Base-by-base conservation (phyloP, 805 yeast species). In the Tetrapisispora arboricola region DNA sequence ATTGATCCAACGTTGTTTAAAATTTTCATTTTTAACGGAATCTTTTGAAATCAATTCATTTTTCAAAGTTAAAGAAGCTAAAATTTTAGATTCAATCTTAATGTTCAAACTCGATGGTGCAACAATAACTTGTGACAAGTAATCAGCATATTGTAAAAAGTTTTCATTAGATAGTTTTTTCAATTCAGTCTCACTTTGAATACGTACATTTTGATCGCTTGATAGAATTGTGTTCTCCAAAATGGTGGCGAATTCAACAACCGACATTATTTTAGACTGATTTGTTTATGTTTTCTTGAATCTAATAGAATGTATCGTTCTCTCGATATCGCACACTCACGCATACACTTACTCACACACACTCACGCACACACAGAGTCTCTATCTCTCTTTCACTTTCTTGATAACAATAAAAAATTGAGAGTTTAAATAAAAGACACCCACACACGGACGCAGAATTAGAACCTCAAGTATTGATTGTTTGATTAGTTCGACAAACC, bases 1-100 rank as follows among this genome's bases (percentile, higher is more conserved):
- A 20, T 68, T 58, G 29, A 79, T 58, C 96, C 97, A 90, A 47
- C 92, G 76, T 54, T 75, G 76, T 13, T 78, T 75, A 57, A 77
- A 81, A 30, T 69, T 73, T 32, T 60, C 63, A 49, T 72, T 75
- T 49, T 75, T 77, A n/a, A 64, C 63, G 4, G 69, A 50, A 55
- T 84, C 94, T 58, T 88, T 90, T 13, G 96, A 78, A 6, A 85
- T 77, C 53, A 90, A 71, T 66, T 84, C 85, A 65, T 90, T 90
- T 68, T 90, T 90, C 55, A 86, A 68, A 17, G 82, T 82, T 47
- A 90, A 68, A 32, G 92, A 94, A 3, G 98, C 95, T 58, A 92
- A 73, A 72, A 87, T 84, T 56, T 97, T 74, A 36, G 87, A 92
- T 64, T 90, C 96, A 6, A 80, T 65, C 52, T 73, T 75, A 26